Percentiles rank a stretch among this genome's conserved stretches.
Conservation (phyloP, 2,329 filamentous ascomycete genomes). For the Cylindrodendrum hubeiense region DNA sequence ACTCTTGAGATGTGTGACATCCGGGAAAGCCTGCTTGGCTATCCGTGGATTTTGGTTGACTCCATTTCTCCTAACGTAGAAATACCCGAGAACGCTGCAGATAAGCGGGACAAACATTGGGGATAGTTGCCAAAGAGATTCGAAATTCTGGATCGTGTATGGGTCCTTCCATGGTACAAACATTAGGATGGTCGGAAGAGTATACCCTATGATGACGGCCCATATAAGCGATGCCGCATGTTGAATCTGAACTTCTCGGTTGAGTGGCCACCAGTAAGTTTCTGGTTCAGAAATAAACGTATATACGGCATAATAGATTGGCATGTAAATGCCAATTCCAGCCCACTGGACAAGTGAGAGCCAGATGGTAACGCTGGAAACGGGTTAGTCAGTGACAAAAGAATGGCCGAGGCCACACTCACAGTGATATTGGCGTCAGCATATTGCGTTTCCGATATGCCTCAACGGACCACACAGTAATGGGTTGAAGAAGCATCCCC, state of each 20-base stretch:
- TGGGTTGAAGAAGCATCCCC: not conserved
- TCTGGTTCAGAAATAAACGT: constrained; percentile 20
- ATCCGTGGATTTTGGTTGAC: not conserved
- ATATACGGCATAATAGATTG: constrained; percentile 29
- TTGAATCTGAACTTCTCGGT: constrained; percentile 12
- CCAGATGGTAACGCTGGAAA: constrained; percentile 19
- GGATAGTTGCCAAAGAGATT: constrained; percentile 23
- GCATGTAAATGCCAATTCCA: constrained; percentile 22
- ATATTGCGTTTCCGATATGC: not conserved
- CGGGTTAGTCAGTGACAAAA: not conserved
- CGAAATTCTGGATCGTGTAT: constrained; percentile 1
- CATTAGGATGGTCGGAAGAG: constrained; percentile 18
- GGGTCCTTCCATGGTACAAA: constrained; percentile 15
- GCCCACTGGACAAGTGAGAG: constrained; percentile 16
- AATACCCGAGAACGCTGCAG: constrained; percentile 1
- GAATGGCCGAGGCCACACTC: not conserved
- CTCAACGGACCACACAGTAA: not conserved
- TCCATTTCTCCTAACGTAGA: not conserved
- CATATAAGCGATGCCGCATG: not conserved
- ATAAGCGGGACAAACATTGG: constrained; percentile 22
- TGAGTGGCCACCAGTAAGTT: constrained; percentile 28
- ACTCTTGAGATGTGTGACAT: constrained; percentile 4
- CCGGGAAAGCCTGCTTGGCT: not conserved
- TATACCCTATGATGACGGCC: constrained; percentile 12
- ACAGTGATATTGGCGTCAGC: not conserved